Conservation (phyloP, 225 moss, liverwort and hornwort species). For the Ulota crispa region DNA sequence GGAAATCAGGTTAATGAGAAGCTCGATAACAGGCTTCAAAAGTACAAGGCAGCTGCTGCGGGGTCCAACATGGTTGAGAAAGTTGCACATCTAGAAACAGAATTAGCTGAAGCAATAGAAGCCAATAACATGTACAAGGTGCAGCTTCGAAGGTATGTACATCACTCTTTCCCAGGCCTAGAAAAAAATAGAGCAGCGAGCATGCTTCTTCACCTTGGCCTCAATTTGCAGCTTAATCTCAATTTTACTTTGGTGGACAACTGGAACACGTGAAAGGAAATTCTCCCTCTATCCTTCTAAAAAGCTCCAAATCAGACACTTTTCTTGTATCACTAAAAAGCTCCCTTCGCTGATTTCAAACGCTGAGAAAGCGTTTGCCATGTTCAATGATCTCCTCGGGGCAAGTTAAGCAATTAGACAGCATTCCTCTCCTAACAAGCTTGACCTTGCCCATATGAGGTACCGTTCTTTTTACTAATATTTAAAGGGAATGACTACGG, state of each 20-base stretch:
- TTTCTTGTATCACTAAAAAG: too few species aligned
- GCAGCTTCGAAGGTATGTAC: constrained; percentile 74
- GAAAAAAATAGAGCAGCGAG: neutral
- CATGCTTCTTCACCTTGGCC: neutral
- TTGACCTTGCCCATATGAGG: too few species aligned
- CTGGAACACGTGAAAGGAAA: neutral
- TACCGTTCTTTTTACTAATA: too few species aligned
- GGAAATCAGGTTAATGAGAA: constrained; percentile 76
- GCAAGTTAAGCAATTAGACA: too few species aligned
- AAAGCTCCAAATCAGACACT: too few species aligned
- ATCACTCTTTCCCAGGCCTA: neutral
- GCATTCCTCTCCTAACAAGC: too few species aligned
- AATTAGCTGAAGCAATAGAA: constrained; percentile 83
- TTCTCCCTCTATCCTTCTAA: too few species aligned
- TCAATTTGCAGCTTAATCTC: neutral
- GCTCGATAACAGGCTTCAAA: constrained; percentile 68
- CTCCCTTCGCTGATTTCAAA: too few species aligned
- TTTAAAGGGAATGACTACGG: too few species aligned
- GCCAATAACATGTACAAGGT: constrained; percentile 90
- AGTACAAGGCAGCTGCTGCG: constrained; percentile 72
- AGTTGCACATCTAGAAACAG: constrained; percentile 76
- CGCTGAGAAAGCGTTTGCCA: too few species aligned
- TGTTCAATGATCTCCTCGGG: too few species aligned
- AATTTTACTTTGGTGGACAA: neutral
- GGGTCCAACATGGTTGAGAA: constrained; percentile 73